Evolutionary conservation across 2,329 filamentous ascomycete genomes (phyloP).

Genomic region (Seiridium cupressi): DNA sequence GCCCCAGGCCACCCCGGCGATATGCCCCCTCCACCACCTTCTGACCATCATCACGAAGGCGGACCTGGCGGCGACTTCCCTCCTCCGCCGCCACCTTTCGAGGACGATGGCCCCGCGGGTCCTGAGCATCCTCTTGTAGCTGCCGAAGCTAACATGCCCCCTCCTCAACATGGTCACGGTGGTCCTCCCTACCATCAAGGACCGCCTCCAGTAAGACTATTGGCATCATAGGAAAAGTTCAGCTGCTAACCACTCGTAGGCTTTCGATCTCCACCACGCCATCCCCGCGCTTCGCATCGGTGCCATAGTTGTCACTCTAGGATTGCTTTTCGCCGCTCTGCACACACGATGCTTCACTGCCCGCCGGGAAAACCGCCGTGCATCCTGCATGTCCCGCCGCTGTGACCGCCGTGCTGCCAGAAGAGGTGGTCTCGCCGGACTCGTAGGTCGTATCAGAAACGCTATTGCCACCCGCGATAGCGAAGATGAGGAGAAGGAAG

Average conservation of each 20-base stretch:
- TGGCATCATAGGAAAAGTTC: too few species aligned
- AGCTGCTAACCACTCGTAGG: conserved; percentile 3
- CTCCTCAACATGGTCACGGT: conserved; percentile 1
- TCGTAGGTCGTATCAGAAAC: conserved; percentile 28
- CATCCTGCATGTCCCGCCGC: conserved; percentile 13
- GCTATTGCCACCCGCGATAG: conserved; percentile 15
- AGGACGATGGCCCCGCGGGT: not conserved
- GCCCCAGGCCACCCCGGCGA: not conserved
- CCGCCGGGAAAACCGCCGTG: conserved; percentile 21
- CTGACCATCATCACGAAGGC: not conserved
- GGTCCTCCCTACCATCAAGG: conserved; percentile 3
- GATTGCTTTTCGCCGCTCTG: conserved; percentile 21
- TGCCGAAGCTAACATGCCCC: not conserved
- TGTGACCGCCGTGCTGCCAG: conserved; percentile 11
- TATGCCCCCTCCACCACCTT: conserved; percentile 9
- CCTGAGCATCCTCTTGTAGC: not conserved
- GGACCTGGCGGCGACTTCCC: conserved; percentile 6
- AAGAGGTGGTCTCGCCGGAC: conserved; percentile 22
- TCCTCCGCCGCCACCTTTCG: conserved; percentile 9
- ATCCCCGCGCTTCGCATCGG: conserved; percentile 13
- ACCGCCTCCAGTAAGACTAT: not conserved
- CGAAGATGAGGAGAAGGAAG: conserved; percentile 36
- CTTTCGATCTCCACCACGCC: conserved; percentile 12
- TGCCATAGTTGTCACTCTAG: conserved; percentile 20
- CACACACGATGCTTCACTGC: conserved; percentile 24